These are phyloP conservation scores for Calonectria henricotiae DNA, from an alignment of 2,329 filamentous ascomycete genomes.

Conservation along the genomic window DNA sequence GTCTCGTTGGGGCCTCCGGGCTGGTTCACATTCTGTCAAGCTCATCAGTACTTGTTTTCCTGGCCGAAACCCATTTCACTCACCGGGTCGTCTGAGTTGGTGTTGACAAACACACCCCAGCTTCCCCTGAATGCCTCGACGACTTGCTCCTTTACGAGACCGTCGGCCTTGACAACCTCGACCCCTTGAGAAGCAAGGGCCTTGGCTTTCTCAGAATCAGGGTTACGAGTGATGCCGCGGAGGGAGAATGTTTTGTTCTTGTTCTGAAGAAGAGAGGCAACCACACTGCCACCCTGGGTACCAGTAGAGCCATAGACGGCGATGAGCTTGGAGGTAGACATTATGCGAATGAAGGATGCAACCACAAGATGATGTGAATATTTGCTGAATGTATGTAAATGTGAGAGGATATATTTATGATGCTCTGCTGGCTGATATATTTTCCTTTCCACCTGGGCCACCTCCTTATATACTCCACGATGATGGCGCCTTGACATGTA, in stretches of 20 bases:
- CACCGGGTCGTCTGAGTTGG: constrained; percentile 55
- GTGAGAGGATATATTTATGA: not conserved
- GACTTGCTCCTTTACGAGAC: constrained; percentile 47
- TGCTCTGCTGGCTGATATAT: constrained; percentile 38
- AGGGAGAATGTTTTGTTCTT: constrained; percentile 51
- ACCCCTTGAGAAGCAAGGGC: constrained; percentile 48
- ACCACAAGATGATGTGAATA: not conserved
- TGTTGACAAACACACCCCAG: constrained; percentile 57
- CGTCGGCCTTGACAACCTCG: constrained; percentile 55
- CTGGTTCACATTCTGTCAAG: constrained; percentile 48
- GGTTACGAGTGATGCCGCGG: constrained; percentile 53
- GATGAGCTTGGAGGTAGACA: constrained; percentile 52
- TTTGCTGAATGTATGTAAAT: not conserved
- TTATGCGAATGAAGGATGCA: constrained; percentile 20
- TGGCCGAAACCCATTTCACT: constrained; percentile 5
- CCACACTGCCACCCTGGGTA: constrained; percentile 54
- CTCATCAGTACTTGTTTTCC: constrained; percentile 24
- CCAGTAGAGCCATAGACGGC: constrained; percentile 57
- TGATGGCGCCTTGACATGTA: not conserved
- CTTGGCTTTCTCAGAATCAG: constrained; percentile 53
- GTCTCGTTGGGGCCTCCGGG: constrained; percentile 53
- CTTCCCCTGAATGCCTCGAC: constrained; percentile 53
- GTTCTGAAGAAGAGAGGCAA: constrained; percentile 54
- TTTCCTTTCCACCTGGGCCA: constrained; percentile 1
- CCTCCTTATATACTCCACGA: constrained; percentile 41